These are phyloP conservation scores for Zelonia costaricensis DNA, from an alignment of 208 protist genomes.

Conservation along the genomic window DNA sequence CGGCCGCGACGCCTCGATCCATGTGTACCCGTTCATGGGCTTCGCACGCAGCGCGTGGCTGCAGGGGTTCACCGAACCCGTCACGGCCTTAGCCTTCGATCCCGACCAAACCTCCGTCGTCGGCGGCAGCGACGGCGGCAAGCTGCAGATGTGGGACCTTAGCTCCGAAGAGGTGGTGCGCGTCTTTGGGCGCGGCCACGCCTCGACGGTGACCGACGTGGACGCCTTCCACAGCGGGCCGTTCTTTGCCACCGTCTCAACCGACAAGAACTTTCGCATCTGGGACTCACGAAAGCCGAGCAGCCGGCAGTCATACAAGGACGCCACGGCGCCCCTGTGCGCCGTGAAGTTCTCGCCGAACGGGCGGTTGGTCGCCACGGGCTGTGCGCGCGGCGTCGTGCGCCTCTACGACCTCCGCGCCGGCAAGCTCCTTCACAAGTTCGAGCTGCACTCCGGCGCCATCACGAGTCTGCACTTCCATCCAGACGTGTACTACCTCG, in stretches of 20 bases:
- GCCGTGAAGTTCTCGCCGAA: conserved; percentile 75
- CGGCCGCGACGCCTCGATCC: conserved; percentile 53
- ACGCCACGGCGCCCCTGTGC: conserved; percentile 53
- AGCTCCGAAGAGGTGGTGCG: conserved; percentile 56
- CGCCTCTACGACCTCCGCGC: conserved; percentile 73
- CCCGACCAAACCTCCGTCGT: conserved; percentile 50
- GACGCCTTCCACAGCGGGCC: conserved; percentile 64
- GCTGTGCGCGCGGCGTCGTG: conserved; percentile 68
- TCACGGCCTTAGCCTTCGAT: conserved; percentile 73
- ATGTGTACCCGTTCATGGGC: conserved; percentile 69
- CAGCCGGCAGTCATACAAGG: conserved; percentile 74
- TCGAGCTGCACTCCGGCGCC: conserved; percentile 60
- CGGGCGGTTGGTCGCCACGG: conserved; percentile 68
- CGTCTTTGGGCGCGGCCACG: conserved; percentile 65
- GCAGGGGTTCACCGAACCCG: conserved; percentile 45
- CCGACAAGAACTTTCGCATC: conserved; percentile 75
- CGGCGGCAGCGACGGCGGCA: conserved; percentile 61
- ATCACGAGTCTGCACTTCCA: conserved; percentile 86
- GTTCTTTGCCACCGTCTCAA: conserved; percentile 72
- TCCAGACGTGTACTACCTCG: conserved; percentile 68
- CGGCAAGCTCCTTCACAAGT: conserved; percentile 42
- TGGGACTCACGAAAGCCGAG: conserved; percentile 86
- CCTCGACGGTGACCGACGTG: conserved; percentile 60
- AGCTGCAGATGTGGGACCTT: conserved; percentile 72
- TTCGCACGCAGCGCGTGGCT: conserved; percentile 54